Evolutionary conservation across 108 stramenopile species (phyloP).

Genomic region (Mediolabrus comicus): DNA sequence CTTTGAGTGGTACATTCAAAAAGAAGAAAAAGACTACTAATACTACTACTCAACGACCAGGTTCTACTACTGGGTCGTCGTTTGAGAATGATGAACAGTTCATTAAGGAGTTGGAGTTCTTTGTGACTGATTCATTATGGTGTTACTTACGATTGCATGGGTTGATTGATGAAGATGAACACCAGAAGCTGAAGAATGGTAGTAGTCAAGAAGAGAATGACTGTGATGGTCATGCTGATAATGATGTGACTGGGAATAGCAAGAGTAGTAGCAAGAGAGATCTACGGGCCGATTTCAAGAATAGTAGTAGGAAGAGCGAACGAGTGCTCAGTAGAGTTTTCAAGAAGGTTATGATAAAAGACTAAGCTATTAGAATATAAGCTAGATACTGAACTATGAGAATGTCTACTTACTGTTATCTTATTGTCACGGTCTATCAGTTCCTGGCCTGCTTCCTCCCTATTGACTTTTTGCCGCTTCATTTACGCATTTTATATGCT

Average conservation of each 20-base stretch:
- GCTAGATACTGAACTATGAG: not conserved
- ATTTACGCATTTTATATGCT: not conserved
- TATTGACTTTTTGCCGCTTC: not conserved
- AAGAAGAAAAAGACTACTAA: too few species aligned
- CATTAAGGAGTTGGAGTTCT: conserved; percentile 23
- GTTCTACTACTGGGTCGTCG: too few species aligned
- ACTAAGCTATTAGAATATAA: not conserved
- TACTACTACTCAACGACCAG: too few species aligned
- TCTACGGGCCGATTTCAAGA: not conserved
- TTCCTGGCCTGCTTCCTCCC: too few species aligned
- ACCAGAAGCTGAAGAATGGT: conserved; percentile 4
- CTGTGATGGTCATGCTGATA: not conserved
- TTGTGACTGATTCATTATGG: conserved; percentile 33
- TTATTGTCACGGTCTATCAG: too few species aligned
- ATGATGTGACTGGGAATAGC: not conserved
- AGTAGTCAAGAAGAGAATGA: not conserved
- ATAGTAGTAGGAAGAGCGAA: not conserved
- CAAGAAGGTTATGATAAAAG: too few species aligned
- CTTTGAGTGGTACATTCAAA: conserved; percentile 11
- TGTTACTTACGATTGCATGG: conserved; percentile 30
- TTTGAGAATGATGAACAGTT: conserved; percentile 28
- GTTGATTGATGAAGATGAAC: not conserved
- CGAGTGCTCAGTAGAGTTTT: not conserved
- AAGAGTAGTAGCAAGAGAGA: not conserved
- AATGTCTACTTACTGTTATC: not conserved